Evolutionary conservation across 164 flowering plant genomes (phyloP).

Genomic region (Magnolia sinica): DNA sequence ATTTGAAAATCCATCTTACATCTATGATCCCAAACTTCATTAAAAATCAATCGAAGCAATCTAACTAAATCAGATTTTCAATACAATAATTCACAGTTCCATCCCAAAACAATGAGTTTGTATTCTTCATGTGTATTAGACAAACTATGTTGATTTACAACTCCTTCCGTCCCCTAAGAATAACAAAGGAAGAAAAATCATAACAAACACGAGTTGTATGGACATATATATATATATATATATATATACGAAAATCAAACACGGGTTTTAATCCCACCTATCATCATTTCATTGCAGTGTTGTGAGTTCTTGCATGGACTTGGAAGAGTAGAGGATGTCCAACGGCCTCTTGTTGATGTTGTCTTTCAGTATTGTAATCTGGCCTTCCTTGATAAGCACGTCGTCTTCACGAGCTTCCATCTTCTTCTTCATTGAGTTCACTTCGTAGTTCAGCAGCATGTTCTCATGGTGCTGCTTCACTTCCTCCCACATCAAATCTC

Average conservation of each 20-base stretch:
- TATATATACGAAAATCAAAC: background rate
- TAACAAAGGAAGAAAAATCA: background rate
- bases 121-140: too few species aligned
- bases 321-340: constrained; percentile 61
- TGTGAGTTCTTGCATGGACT: constrained; percentile 27
- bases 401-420: constrained; percentile 82
- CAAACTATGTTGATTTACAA: background rate
- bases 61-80: too few species aligned
- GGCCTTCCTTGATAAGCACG: constrained; percentile 82
- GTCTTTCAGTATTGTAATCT: constrained; percentile 80
- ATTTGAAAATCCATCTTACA: too few species aligned
- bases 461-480: constrained; percentile 74
- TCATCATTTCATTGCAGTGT: constrained; percentile 26
- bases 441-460: constrained; percentile 69
- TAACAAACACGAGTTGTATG: background rate
- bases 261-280: too few species aligned
- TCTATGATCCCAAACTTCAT: too few species aligned
- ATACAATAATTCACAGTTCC: too few species aligned
- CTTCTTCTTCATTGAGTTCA: constrained; percentile 57
- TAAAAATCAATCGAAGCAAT: too few species aligned
- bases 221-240: background rate
- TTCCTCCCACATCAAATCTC: constrained; percentile 84
- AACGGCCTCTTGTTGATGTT: constrained; percentile 41
- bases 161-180: background rate
- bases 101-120: too few species aligned